Percentiles rank a stretch among this genome's conserved stretches.
Evolutionary conservation across 2,329 filamentous ascomycete genomes (phyloP).

Genomic region (Penicillium sp.): DNA sequence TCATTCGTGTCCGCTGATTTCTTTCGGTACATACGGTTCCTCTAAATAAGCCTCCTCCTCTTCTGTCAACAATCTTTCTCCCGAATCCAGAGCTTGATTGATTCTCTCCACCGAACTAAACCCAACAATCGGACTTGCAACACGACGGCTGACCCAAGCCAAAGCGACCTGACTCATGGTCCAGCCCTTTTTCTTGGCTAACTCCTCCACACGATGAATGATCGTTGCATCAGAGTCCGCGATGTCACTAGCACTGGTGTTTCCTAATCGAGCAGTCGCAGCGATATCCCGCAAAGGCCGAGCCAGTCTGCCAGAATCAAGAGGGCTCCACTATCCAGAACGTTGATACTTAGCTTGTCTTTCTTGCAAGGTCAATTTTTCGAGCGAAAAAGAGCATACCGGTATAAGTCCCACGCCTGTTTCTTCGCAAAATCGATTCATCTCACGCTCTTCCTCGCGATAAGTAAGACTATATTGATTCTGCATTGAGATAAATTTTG

Average conservation of each 20-base stretch:
- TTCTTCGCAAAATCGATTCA: slow-evolving; percentile 26
- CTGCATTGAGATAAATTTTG: slow-evolving; percentile 64
- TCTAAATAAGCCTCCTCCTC: slow-evolving; percentile 2
- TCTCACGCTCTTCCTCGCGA: slow-evolving; percentile 32
- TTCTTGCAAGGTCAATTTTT: too few species aligned
- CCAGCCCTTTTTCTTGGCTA: slow-evolving; percentile 8
- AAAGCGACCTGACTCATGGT: slow-evolving; percentile 13
- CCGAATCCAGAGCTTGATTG: neutral
- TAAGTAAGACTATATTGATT: slow-evolving; percentile 26
- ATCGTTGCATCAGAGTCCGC: slow-evolving; percentile 3
- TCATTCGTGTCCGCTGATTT: neutral
- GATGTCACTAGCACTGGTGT: neutral
- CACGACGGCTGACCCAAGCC: slow-evolving; percentile 7
- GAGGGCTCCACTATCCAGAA: slow-evolving; percentile 7
- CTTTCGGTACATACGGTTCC: neutral
- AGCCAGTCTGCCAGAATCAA: slow-evolving; percentile 5
- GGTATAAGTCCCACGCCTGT: slow-evolving; percentile 23
- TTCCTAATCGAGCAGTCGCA: neutral
- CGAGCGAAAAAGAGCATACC: too few species aligned
- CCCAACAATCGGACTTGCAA: slow-evolving; percentile 2
- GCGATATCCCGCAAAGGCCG: neutral
- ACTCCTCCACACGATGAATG: slow-evolving; percentile 11
- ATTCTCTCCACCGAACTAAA: slow-evolving; percentile 3
- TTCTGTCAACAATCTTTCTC: neutral
- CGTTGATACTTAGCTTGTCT: too few species aligned